phyloP scores from a whole-genome alignment of 2,329 filamentous ascomycete species.

The Talaromyces piceae region DNA sequence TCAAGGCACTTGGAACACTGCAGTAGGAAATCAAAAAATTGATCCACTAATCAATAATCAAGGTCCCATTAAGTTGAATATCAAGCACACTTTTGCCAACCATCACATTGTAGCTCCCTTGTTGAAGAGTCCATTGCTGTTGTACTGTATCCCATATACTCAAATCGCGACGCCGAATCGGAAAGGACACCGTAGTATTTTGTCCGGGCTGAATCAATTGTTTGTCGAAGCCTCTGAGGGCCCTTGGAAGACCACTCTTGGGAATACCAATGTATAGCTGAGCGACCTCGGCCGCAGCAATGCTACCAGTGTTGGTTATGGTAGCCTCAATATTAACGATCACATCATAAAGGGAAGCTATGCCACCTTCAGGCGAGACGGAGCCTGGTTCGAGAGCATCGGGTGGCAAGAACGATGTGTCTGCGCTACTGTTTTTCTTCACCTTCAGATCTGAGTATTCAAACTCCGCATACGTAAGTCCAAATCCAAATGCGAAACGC shows the following conservation, averaged over 20 bases:
- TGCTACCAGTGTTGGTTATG: constrained; percentile 37
- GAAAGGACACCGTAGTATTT: constrained; percentile 37
- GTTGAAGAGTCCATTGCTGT: constrained; percentile 28
- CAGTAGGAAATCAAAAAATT: too few relatives aligned
- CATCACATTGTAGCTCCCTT: constrained; percentile 17
- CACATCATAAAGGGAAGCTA: constrained; percentile 42
- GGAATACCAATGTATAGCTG: constrained; percentile 25
- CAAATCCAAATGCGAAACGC: constrained; percentile 33
- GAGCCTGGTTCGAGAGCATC: neutral
- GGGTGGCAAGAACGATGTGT: neutral
- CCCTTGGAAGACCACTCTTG: constrained; percentile 16
- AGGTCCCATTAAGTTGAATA: constrained; percentile 14
- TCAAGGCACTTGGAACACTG: too few relatives aligned
- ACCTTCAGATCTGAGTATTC: constrained; percentile 57
- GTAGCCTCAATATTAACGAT: constrained; percentile 36
- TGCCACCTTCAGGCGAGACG: constrained; percentile 40
- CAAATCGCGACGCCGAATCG: constrained; percentile 34
- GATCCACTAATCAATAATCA: neutral
- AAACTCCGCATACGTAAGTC: constrained; percentile 54
- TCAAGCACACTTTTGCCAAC: constrained; percentile 21
- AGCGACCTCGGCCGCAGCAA: constrained; percentile 39
- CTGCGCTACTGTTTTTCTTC: neutral
- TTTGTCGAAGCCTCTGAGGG: constrained; percentile 49
- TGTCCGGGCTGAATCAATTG: constrained; percentile 31
- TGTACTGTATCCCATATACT: constrained; percentile 29